A percentile compares a stretch with the other conserved stretches of the same genome.
phyloP scores from a whole-genome alignment of 2,329 filamentous ascomycete genomes.

The Fusarium buharicum region DNA sequence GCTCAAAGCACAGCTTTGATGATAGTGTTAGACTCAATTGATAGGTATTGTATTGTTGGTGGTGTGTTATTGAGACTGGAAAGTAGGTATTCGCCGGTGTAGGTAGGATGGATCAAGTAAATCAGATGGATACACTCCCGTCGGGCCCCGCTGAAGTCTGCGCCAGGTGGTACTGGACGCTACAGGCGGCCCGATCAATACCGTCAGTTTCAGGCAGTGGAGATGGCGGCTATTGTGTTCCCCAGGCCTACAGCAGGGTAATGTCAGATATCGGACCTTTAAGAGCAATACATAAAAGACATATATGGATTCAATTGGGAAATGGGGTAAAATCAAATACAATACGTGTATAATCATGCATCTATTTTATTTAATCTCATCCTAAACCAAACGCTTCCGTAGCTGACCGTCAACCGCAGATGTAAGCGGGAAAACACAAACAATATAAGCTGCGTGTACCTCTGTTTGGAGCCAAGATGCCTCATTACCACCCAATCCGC shows the following conservation, averaged over 20 bases:
- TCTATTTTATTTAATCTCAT: neutral
- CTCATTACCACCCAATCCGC: neutral
- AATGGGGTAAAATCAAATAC: neutral
- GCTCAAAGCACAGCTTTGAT: neutral
- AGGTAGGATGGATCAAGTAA: neutral
- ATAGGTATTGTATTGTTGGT: neutral
- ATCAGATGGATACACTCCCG: neutral
- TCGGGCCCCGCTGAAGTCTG: neutral
- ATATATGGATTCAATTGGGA: neutral
- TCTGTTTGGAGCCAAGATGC: neutral
- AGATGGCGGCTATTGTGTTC: constrained; percentile 9
- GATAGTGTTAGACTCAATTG: neutral
- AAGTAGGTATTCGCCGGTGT: neutral
- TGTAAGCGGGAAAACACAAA: neutral
- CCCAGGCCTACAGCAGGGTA: neutral
- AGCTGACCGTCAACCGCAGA: neutral
- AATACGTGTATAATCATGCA: too few relatives aligned
- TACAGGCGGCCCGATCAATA: constrained; percentile 11
- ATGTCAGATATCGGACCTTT: neutral
- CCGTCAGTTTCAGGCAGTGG: neutral
- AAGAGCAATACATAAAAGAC: neutral
- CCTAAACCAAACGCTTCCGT: neutral
- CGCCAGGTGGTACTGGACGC: neutral
- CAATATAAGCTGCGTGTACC: neutral
- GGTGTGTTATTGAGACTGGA: neutral